Evolutionary conservation across 805 yeast genomes (phyloP).

Genomic region (Saccharomycopsis lassenensis): DNA sequence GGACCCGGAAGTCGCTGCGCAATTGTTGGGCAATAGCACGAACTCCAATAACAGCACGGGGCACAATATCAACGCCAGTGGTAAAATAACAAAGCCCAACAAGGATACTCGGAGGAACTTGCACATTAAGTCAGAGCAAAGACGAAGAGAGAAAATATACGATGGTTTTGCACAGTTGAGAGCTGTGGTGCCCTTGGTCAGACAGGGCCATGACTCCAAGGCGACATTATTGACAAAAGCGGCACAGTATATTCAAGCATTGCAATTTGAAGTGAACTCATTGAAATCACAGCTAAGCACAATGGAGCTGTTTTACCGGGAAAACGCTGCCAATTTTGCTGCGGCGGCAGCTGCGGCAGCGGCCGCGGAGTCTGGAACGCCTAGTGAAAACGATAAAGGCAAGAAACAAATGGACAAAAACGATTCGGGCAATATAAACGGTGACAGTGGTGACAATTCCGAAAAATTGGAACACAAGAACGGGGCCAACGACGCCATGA

Average conservation of each 20-base stretch:
- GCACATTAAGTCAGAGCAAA: slow-evolving; percentile 35
- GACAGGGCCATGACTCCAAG: slow-evolving; percentile 34
- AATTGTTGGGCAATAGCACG: not conserved
- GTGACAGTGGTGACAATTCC: not conserved
- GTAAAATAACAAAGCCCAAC: slow-evolving; percentile 3
- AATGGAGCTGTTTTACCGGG: slow-evolving; percentile 18
- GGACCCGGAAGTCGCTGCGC: slow-evolving; percentile 1
- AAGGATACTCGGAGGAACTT: slow-evolving; percentile 24
- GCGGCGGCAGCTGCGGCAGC: not conserved
- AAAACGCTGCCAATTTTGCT: not conserved
- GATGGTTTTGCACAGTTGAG: slow-evolving; percentile 34
- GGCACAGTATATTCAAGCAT: slow-evolving; percentile 30
- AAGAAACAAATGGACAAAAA: not conserved
- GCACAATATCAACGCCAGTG: too few species aligned
- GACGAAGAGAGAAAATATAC: slow-evolving; percentile 35
- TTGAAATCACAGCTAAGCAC: slow-evolving; percentile 19
- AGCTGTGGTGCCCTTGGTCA: slow-evolving; percentile 30
- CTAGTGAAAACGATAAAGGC: not conserved
- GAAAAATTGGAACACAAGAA: not conserved
- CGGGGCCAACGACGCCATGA: too few species aligned
- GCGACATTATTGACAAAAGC: slow-evolving; percentile 33
- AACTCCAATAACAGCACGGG: too few species aligned
- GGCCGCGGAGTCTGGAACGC: not conserved
- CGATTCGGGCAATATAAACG: slow-evolving; percentile 1
- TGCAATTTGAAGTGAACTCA: slow-evolving; percentile 25